Base-by-base conservation (phyloP, 2,329 filamentous ascomycete species). In the Calonectria pseudoturangicola region DNA sequence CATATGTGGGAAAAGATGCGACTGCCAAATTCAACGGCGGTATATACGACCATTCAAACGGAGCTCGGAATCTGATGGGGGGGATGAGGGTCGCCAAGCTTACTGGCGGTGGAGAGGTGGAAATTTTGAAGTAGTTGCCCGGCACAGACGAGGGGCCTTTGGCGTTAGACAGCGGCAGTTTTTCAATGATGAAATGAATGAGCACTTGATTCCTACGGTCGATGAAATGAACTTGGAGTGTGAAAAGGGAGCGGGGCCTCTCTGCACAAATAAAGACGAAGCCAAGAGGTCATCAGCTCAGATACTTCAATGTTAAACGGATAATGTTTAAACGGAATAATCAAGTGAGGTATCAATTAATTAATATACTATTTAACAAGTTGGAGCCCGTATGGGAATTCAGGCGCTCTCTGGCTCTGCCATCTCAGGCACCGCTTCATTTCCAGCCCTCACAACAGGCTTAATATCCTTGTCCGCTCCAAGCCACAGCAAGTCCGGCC, bases 401-500 rank as follows among this genome's bases (percentile, higher is more conserved):
- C 27, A 60, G 2, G 9, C 15, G 2, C 25, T 36, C 21, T 60
- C 54, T 18, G 13, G 3, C 21, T 60, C 54, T 4, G 39, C 12
- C 1, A 9, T 25, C 25, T 60, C 54, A 1, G 33, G 33, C 13
- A 36, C 25, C 2, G 54, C 27, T 4, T 60, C 54, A 36, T 60
- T 63, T 10, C 41, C 41, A 47, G 15, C 39, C 18, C 41, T 47
- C 58, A 43, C 41, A 27, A 47, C 16, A 33, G 41, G 21, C 58
- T 63, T 63, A 9, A 63, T 16, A 30, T 50, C 41, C 39, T 33
- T 51, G 15, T 73, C 62, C 2, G 64, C 60, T 7, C 66, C 66
- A 13, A 73, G 54, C 71, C 71, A 73, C 4, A 70, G 47, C 6
- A 73, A 16, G n/a, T 73, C 66, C 2, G 62, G 71, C 5, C 71